Percentiles rank a stretch among this genome's conserved stretches.
phyloP scores from a whole-genome alignment of 2,329 filamentous ascomycete genomes.

The Neofusicoccum cordaticola region DNA sequence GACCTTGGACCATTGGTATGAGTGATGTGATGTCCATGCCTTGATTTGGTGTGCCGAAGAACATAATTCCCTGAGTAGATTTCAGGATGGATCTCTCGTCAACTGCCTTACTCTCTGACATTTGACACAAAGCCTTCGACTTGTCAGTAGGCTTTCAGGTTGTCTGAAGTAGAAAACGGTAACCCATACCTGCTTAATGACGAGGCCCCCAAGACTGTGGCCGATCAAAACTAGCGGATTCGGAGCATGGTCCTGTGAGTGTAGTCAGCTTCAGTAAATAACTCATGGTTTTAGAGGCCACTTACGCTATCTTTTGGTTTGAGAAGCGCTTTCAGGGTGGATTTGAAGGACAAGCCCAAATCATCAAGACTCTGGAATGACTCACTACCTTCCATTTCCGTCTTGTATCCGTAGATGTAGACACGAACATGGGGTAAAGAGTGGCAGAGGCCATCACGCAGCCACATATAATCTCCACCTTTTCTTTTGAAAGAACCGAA shows the following conservation, averaged over 20 bases:
- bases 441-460: constrained; percentile 26
- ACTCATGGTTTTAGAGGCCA: too few species aligned
- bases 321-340: background rate
- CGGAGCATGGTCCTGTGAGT: background rate
- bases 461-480: constrained; percentile 28
- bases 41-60: background rate
- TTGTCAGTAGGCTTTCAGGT: too few species aligned
- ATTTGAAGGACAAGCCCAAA: background rate
- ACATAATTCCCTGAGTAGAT: background rate
- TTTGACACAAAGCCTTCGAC: background rate
- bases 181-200: background rate
- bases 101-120: background rate
- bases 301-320: background rate
- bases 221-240: background rate
- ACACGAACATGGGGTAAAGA: constrained; percentile 25
- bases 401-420: constrained; percentile 28
- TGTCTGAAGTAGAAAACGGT: background rate
- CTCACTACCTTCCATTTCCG: background rate
- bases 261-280: too few species aligned
- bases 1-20: background rate
- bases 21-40: background rate
- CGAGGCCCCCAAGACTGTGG: background rate
- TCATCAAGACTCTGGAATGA: background rate
- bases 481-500: constrained; percentile 32
- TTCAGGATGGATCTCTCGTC: background rate